Conservation (phyloP, 2,329 filamentous ascomycete genomes). For the Pyricularia sp. region DNA sequence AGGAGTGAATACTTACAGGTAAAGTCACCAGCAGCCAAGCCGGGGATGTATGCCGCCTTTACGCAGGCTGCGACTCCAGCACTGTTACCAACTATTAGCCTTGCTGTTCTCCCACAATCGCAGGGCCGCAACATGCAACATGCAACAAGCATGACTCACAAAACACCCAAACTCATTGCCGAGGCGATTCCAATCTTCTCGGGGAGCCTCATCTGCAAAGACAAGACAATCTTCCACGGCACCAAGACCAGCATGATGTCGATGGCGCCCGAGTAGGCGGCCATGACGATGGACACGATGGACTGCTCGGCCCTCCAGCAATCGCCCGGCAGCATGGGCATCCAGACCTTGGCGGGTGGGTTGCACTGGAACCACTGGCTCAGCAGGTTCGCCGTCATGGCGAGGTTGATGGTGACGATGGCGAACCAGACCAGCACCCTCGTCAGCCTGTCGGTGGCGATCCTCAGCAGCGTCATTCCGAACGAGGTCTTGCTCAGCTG, state of each 20-base stretch:
- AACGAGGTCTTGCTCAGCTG: conserved; percentile 30
- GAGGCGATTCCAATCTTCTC: conserved; percentile 25
- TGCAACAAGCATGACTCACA: too few species aligned
- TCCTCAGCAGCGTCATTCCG: conserved; percentile 22
- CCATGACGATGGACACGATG: conserved; percentile 14
- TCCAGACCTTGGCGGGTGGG: conserved; percentile 11
- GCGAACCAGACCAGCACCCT: conserved; percentile 20
- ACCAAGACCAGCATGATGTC: conserved; percentile 26
- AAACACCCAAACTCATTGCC: conserved; percentile 22
- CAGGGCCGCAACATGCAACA: too few species aligned
- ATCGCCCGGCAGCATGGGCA: conserved; percentile 8
- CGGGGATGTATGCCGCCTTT: conserved; percentile 15
- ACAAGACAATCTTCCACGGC: conserved; percentile 23
- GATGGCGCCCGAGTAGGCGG: conserved; percentile 18
- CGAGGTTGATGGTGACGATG: conserved; percentile 20
- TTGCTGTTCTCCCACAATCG: too few species aligned
- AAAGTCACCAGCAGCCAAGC: conserved; percentile 8
- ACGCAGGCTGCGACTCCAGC: conserved; percentile 15
- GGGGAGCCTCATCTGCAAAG: conserved; percentile 24
- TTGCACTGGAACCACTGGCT: conserved; percentile 16
- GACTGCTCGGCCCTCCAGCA: conserved; percentile 12
- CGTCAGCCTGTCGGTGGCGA: conserved; percentile 16
- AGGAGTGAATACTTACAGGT: neutral
- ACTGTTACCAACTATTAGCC: conserved; percentile 5
- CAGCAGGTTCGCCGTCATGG: conserved; percentile 12